Evolutionary conservation across 768 basidiomycete genomes (phyloP), one percentile per base, ranked within the genome.

Genomic region (Rhodotorula taiwanensis): DNA sequence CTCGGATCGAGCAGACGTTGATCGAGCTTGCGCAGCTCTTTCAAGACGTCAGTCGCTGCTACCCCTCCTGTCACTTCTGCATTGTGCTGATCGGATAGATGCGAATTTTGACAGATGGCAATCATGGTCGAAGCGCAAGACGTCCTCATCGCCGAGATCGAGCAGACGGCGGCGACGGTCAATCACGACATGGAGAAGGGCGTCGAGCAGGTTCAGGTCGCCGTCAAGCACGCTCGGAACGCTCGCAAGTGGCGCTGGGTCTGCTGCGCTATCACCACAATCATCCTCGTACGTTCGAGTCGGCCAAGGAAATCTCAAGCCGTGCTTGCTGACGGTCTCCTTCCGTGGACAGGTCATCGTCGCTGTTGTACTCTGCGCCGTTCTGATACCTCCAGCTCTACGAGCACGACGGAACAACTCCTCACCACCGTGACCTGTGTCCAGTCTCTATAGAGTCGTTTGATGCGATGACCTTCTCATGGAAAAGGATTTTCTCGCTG

Each of bases 171-270:
- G 13, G 71, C 72, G 23, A 78, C 78, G n/a, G 85, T 86, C 5
- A 81, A 85, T 68, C 74, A 75, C 13, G 84, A 92, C 70, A 84
- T 86, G 21, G 81, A 82, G 72, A 80, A 79, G 58, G 90, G 85
- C 20, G 77, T 90, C 59, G 79, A 80, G 65, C 86, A 94, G 74
- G 88, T 89, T 2, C 83, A 86, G 51, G 86, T 86, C 72, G 93
- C 92, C 13, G 87, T 97, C 52, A 78, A 76, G 27, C 89, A 86
- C 42, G 93, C 93, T 30, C 82, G 87, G 36, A 82, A 86, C 48
- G 91, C 91, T 28, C 85, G 93, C 66, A 90, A 87, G 78, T 94
- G 91, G 81, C 85, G 91, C 72, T 95, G 92, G 93, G 93, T 93
- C 75, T 97, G 93, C 78, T 93, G 76, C 63, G 72, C 90, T 23